Percentiles rank a stretch among this genome's conserved stretches.
phyloP scores from a whole-genome alignment of 225 moss, liverwort and hornwort species.

The Anthoceros angustus region DNA sequence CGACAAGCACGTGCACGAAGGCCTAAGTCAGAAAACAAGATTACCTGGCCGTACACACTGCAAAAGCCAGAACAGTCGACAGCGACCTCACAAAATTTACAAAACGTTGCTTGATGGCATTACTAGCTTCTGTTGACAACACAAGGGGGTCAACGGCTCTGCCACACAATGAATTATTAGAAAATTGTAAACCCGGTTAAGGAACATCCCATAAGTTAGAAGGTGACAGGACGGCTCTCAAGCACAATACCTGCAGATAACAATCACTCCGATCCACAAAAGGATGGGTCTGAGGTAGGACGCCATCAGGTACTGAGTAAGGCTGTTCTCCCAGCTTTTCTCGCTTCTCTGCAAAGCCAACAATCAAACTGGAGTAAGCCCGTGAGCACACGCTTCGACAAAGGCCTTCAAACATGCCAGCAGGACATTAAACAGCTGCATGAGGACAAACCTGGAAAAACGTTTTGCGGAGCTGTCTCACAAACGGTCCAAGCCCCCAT shows the following conservation, averaged over 20 bases:
- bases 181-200: background rate
- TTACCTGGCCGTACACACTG: slow-evolving; percentile 70
- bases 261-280: slow-evolving; percentile 60
- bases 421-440: background rate
- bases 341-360: slow-evolving; percentile 43
- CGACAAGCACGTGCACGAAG: slow-evolving; percentile 9
- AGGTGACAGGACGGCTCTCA: background rate
- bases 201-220: background rate
- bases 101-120: slow-evolving; percentile 57
- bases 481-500: slow-evolving; percentile 39
- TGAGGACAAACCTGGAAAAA: slow-evolving; percentile 31
- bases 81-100: slow-evolving; percentile 72
- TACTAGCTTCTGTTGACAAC: slow-evolving; percentile 47
- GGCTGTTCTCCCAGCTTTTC: slow-evolving; percentile 53
- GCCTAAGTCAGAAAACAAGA: background rate
- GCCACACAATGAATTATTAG: slow-evolving; percentile 2
- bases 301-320: slow-evolving; percentile 37
- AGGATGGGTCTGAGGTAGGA: slow-evolving; percentile 53
- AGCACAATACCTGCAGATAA: slow-evolving; percentile 62
- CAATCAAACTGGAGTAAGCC: slow-evolving; percentile 3
- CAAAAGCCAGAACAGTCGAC: slow-evolving; percentile 71
- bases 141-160: slow-evolving; percentile 70
- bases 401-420: background rate
- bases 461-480: slow-evolving; percentile 36
- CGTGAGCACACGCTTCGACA: background rate